Conservation (phyloP, 2,329 filamentous ascomycete species). For the Zasmidium citrigriseum region DNA sequence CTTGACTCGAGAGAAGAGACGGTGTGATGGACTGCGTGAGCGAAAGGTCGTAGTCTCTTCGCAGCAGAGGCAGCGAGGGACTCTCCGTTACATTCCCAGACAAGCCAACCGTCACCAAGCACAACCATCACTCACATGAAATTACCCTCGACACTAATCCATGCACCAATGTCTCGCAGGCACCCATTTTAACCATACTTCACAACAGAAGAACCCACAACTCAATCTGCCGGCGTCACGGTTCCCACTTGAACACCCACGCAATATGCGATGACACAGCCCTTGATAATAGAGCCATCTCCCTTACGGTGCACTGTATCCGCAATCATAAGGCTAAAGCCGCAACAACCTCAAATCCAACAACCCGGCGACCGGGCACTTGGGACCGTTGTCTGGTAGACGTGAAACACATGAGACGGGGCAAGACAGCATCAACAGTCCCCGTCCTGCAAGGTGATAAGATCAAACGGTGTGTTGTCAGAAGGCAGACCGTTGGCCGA, state of each 20-base stretch:
- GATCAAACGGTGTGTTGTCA: background rate
- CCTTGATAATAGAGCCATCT: background rate
- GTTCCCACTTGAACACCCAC: background rate
- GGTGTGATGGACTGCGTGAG: background rate
- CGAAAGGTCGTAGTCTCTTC: background rate
- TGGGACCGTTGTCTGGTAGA: too few species aligned
- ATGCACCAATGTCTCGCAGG: background rate
- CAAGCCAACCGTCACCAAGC: too few species aligned
- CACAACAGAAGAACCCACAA: background rate
- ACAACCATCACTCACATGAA: too few species aligned
- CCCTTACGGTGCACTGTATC: background rate
- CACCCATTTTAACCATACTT: background rate
- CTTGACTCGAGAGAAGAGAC: too few species aligned
- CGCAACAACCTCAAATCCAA: background rate
- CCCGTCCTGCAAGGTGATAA: background rate
- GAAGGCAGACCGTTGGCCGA: too few species aligned
- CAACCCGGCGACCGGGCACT: too few species aligned
- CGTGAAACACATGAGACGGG: too few species aligned
- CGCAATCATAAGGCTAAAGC: background rate
- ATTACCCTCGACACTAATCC: too few species aligned
- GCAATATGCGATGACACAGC: background rate
- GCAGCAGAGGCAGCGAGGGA: background rate
- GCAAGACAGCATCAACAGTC: too few species aligned
- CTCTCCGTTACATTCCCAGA: too few species aligned
- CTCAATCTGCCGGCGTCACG: background rate